A percentile compares a stretch with the other conserved stretches of the same genome.
These are phyloP conservation scores for Cyclotella baltica DNA, from an alignment of 108 stramenopile genomes.

Conservation along the genomic window DNA sequence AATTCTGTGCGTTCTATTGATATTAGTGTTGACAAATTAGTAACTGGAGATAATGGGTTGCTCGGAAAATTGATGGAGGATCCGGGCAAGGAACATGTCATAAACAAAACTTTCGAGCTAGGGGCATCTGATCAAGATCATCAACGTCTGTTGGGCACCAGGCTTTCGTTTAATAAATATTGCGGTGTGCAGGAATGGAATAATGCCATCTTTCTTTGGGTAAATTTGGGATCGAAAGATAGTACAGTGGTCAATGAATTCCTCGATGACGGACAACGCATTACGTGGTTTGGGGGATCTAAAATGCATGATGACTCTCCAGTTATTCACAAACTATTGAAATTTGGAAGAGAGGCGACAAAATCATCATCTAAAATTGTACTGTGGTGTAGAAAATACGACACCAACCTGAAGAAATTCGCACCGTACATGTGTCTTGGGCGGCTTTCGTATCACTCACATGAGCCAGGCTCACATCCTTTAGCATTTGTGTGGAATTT, in stretches of 20 bases:
- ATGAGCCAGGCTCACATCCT: constrained; percentile 63
- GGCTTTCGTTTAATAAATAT: constrained; percentile 86
- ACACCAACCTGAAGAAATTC: constrained; percentile 40
- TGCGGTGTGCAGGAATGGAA: constrained; percentile 84
- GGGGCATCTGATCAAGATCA: constrained; percentile 39
- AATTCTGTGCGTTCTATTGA: constrained; percentile 66
- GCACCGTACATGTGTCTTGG: constrained; percentile 56
- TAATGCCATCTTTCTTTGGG: constrained; percentile 74
- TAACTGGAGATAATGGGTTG: constrained; percentile 44
- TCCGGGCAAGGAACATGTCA: constrained; percentile 74
- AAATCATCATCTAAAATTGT: constrained; percentile 49
- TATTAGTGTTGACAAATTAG: constrained; percentile 45
- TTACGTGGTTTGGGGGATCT: constrained; percentile 86
- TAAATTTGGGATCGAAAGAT: constrained; percentile 51
- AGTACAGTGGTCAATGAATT: constrained; percentile 65
- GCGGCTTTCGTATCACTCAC: constrained; percentile 54
- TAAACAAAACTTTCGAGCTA: constrained; percentile 47
- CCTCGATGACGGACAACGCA: constrained; percentile 49
- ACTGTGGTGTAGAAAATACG: constrained; percentile 75
- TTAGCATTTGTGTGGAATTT: constrained; percentile 79
- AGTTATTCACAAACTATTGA: constrained; percentile 65
- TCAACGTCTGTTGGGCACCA: constrained; percentile 35
- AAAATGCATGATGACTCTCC: constrained; percentile 72
- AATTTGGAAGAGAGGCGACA: constrained; percentile 48
- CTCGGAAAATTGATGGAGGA: constrained; percentile 60